Conservation (phyloP, 306 rosid genomes). For the Sphenostylis stenocarpa region DNA sequence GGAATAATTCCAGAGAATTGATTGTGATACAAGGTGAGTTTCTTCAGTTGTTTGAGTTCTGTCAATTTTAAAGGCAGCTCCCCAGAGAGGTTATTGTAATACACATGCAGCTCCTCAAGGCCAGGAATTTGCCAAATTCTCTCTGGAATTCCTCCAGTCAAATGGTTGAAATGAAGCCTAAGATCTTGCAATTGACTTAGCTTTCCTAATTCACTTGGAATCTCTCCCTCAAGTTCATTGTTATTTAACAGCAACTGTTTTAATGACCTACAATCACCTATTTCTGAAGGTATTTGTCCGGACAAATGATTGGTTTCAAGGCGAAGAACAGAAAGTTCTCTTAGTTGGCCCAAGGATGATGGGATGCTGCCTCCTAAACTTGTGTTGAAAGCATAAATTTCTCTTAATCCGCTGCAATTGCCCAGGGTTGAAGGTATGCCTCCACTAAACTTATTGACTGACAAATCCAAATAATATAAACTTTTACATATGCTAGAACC, state of each 20-base stretch:
- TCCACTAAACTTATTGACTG: slow-evolving; percentile 29
- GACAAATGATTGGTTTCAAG: background rate
- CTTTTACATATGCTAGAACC: slow-evolving; percentile 41
- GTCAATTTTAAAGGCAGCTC: slow-evolving; percentile 52
- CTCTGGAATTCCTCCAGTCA: slow-evolving; percentile 61
- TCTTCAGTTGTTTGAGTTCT: slow-evolving; percentile 51
- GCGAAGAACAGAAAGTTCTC: slow-evolving; percentile 5
- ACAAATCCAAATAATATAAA: slow-evolving; percentile 37
- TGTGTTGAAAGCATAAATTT: slow-evolving; percentile 23
- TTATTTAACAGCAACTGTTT: background rate
- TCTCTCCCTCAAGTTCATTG: slow-evolving; percentile 28
- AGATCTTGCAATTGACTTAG: slow-evolving; percentile 45
- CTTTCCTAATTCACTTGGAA: slow-evolving; percentile 57
- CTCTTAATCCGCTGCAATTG: slow-evolving; percentile 41
- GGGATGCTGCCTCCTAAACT: slow-evolving; percentile 56
- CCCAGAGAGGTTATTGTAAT: slow-evolving; percentile 55
- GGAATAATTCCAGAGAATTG: slow-evolving; percentile 53
- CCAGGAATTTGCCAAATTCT: slow-evolving; percentile 67
- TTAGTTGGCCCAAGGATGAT: slow-evolving; percentile 51
- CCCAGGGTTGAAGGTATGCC: slow-evolving; percentile 52
- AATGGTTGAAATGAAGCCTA: slow-evolving; percentile 39
- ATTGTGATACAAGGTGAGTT: slow-evolving; percentile 51
- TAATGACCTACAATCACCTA: slow-evolving; percentile 13
- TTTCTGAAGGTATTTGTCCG: slow-evolving; percentile 15
- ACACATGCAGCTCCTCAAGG: slow-evolving; percentile 4